phyloP scores from a whole-genome alignment of 805 yeast genomes.

The Candida quercuum region DNA sequence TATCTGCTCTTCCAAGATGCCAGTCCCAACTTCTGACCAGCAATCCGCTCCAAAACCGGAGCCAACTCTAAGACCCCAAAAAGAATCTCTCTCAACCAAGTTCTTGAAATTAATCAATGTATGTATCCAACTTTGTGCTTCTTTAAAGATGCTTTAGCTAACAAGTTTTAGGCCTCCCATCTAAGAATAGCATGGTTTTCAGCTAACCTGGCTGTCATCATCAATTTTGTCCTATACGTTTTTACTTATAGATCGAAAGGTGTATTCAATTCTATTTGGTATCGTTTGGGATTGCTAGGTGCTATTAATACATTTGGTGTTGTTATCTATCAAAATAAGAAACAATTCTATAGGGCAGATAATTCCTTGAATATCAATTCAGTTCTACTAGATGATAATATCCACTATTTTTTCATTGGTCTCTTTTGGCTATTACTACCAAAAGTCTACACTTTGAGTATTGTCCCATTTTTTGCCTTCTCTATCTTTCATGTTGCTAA shows the following conservation, averaged over 20 bases:
- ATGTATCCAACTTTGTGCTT: no score
- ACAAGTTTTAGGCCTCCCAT: conserved; percentile 7
- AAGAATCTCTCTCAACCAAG: no score
- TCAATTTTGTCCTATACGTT: conserved; percentile 34
- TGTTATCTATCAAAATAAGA: conserved; percentile 55
- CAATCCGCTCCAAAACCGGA: background rate
- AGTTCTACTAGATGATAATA: conserved; percentile 56
- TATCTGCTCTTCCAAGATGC: background rate
- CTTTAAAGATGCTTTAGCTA: background rate
- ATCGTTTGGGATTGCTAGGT: conserved; percentile 56
- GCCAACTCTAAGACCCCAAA: background rate
- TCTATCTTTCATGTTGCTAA: conserved; percentile 79
- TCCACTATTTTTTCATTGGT: conserved; percentile 63
- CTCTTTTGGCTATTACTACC: conserved; percentile 50
- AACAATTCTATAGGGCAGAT: conserved; percentile 20
- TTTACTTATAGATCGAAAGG: conserved; percentile 28
- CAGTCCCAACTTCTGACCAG: background rate
- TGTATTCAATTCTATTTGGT: conserved; percentile 40
- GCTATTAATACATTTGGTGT: conserved; percentile 72
- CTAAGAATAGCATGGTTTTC: conserved; percentile 75
- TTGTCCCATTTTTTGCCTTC: conserved; percentile 70
- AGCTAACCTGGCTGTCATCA: conserved; percentile 48
- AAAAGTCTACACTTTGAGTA: conserved; percentile 50
- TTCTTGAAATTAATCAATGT: no score
- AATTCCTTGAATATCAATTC: conserved; percentile 21